phyloP scores from a whole-genome alignment of 768 basidiomycete genomes.

The Erythrobasidium yunnanense region DNA sequence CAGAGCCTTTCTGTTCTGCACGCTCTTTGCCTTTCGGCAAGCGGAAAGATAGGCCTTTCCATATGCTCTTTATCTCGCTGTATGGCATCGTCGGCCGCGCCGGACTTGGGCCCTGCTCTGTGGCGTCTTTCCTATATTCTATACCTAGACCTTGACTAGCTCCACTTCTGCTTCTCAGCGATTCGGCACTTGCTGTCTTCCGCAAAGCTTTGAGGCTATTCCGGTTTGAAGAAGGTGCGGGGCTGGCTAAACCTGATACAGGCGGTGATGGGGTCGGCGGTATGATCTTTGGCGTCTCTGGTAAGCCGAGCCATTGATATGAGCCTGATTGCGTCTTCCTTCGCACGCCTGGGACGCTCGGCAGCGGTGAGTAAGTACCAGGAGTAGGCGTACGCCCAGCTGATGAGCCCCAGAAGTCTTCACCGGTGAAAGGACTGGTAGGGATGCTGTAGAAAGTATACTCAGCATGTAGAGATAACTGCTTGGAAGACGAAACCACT shows the following conservation, averaged over 20 bases:
- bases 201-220: not conserved
- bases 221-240: not conserved
- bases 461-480: no score
- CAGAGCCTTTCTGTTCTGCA: not conserved
- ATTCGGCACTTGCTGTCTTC: slow-evolving; percentile 19
- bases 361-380: not conserved
- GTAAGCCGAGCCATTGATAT: no score
- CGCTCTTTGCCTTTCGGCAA: not conserved
- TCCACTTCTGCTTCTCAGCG: not conserved
- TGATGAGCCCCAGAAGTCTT: not conserved
- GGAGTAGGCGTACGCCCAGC: not conserved
- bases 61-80: slow-evolving; percentile 7
- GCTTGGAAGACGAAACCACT: no score
- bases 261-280: not conserved
- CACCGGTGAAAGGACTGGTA: no score
- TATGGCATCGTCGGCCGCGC: no score
- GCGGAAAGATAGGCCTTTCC: not conserved
- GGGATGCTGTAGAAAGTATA: no score
- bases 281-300: not conserved
- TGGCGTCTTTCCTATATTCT: not conserved
- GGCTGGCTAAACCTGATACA: not conserved
- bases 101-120: not conserved
- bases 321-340: no score
- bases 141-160: not conserved
- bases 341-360: not conserved